A percentile compares a stretch with the other conserved stretches of the same genome.
These are phyloP conservation scores for Umbelopsis ramanniana DNA, from an alignment of 192 early-diverging fungal species.

Conservation along the genomic window DNA sequence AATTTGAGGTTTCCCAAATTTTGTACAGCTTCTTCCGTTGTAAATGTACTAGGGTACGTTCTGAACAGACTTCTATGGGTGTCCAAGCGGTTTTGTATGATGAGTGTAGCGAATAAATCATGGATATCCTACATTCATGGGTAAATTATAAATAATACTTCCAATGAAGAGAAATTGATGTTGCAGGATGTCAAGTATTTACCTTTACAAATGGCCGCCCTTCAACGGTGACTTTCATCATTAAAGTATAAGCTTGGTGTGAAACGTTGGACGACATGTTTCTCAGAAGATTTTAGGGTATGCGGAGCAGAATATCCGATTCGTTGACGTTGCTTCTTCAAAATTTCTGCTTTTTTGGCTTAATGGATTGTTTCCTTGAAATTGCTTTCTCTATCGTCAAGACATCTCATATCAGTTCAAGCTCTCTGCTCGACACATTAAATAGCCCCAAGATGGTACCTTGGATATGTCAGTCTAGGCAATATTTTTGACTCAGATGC, in stretches of 20 bases:
- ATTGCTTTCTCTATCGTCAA: too few species aligned
- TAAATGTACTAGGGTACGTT: constrained; percentile 57
- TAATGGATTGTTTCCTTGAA: too few species aligned
- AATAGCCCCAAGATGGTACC: too few species aligned
- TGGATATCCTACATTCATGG: constrained; percentile 51
- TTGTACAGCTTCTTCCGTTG: constrained; percentile 56
- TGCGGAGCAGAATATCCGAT: not conserved
- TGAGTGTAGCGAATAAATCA: constrained; percentile 60
- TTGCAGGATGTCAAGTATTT: constrained; percentile 5
- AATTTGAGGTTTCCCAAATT: constrained; percentile 53
- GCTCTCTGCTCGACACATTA: too few species aligned
- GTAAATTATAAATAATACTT: not conserved
- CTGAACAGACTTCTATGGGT: constrained; percentile 53
- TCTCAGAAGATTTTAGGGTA: not conserved
- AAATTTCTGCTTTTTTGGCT: too few species aligned
- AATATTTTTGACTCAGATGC: too few species aligned
- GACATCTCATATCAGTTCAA: too few species aligned
- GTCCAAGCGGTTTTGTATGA: constrained; percentile 54
- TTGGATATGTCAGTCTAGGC: too few species aligned
- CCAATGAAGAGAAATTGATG: not conserved
- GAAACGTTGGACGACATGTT: constrained; percentile 32
- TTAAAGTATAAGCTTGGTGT: constrained; percentile 48
- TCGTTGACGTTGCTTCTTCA: too few species aligned
- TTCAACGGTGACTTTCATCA: constrained; percentile 61
- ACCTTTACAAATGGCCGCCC: constrained; percentile 66